Evolutionary conservation across 164 flowering plant species (phyloP), one percentile per base, ranked within the genome.

Genomic region (Litsea cubeba): DNA sequence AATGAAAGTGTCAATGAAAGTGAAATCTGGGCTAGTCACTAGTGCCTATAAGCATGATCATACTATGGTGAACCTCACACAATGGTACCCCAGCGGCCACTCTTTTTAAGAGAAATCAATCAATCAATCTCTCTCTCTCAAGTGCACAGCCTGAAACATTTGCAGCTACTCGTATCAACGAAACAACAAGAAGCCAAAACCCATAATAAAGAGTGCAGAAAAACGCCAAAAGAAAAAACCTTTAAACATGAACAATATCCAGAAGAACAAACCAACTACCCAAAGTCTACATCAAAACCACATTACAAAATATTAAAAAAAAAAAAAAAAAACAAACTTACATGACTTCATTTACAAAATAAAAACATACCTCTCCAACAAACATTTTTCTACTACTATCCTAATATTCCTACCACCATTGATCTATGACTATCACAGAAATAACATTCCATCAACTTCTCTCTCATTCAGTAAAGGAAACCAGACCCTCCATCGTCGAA

Each of bases 401-500:
- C 35, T 30, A n/a, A n/a, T n/a, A 50, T 12, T 11, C 57, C 57
- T 4, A 54, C 20, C n/a, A 3, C 60, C 60, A 54, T 11, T 1
- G 65, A n/a, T 18, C 25, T 54, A 12, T 14, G 58, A 22, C 65
- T 54, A 7, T 8, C 11, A 40, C 46, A 40, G 46, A 40, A 40
- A 40, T 40, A 40, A 40, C 46, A 40, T 7, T 40, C 46, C 46
- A 40, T 40, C 46, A 5, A 1, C 25, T 14, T 64, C 67, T 64
- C 15, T 10, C 17, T 6, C 14, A 14, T 23, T 26, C 54, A 68
- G n/a, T 51, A 68, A 51, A 68, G 28, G 26, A 68, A 68, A n/a
- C 71, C 71, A 68, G 72, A 70, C 20, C 32, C 72, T 3, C 93
- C 92, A 79, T 91, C 94, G 72, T 93, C 98, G 75, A 93, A 91